These are phyloP conservation scores for Aurantiochytrium sp. DNA, from an alignment of 108 stramenopile species.

Conservation along the genomic window DNA sequence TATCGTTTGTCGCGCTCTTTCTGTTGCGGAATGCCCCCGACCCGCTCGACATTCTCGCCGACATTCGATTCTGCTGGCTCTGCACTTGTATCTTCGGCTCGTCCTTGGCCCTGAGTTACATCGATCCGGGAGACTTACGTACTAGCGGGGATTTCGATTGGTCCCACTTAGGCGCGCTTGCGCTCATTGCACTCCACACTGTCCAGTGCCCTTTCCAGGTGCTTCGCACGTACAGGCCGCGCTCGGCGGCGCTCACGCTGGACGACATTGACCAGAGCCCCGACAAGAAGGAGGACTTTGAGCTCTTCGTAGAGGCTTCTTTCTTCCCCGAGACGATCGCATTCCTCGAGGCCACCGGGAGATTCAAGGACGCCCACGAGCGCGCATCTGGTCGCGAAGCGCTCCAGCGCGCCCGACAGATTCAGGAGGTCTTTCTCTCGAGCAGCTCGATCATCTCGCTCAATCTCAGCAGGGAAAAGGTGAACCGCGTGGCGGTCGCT, in stretches of 20 bases:
- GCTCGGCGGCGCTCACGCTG: neutral
- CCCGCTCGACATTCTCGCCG: neutral
- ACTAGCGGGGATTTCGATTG: neutral
- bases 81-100: neutral
- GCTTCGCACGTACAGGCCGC: neutral
- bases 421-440: neutral
- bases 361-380: neutral
- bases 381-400: neutral
- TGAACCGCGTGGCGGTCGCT: neutral
- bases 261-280: neutral
- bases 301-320: neutral
- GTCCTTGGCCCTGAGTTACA: neutral
- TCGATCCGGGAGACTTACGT: neutral
- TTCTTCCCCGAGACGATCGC: neutral
- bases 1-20: neutral
- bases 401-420: neutral
- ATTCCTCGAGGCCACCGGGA: neutral
- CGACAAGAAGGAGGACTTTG: neutral
- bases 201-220: slow-evolving; percentile 21
- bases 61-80: neutral
- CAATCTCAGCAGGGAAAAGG: neutral
- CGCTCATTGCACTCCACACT: neutral
- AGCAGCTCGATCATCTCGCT: neutral
- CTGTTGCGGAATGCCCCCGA: neutral
- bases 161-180: neutral